phyloP scores from a whole-genome alignment of 78 protist genomes.

The Dictyostelium brefeldianum region DNA sequence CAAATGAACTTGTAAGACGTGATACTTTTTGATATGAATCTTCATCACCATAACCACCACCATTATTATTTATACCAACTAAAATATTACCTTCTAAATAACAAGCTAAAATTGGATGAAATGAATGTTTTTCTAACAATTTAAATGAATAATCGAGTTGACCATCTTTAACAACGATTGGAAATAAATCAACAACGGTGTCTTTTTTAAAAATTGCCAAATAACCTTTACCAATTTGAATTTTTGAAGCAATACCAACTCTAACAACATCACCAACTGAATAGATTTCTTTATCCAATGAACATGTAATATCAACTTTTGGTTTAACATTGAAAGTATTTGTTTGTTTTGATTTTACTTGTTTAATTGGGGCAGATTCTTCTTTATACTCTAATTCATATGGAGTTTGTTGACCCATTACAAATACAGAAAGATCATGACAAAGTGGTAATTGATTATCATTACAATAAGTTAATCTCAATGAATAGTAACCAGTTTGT shows the following conservation, averaged over 20 bases:
- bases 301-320: not conserved
- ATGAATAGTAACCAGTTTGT: not conserved
- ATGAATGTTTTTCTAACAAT: not conserved
- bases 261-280: not conserved
- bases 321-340: not conserved
- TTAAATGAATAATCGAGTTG: not conserved
- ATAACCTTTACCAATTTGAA: conserved; percentile 12
- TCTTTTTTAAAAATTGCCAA: not conserved
- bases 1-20: not conserved
- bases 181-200: not conserved
- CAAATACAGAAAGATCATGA: not conserved
- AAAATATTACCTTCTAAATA: not conserved
- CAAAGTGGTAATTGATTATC: not conserved
- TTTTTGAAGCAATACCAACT: not conserved
- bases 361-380: not conserved
- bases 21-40: not conserved
- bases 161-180: not conserved
- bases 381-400: conserved; percentile 32
- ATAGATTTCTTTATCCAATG: conserved; percentile 16
- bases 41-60: not conserved
- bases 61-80: not conserved
- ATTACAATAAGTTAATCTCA: not conserved
- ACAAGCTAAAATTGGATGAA: not conserved
- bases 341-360: not conserved
- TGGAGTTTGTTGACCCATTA: conserved; percentile 46